Base-by-base conservation (phyloP, 2,329 filamentous ascomycete genomes). In the Pseudocercospora musae region DNA sequence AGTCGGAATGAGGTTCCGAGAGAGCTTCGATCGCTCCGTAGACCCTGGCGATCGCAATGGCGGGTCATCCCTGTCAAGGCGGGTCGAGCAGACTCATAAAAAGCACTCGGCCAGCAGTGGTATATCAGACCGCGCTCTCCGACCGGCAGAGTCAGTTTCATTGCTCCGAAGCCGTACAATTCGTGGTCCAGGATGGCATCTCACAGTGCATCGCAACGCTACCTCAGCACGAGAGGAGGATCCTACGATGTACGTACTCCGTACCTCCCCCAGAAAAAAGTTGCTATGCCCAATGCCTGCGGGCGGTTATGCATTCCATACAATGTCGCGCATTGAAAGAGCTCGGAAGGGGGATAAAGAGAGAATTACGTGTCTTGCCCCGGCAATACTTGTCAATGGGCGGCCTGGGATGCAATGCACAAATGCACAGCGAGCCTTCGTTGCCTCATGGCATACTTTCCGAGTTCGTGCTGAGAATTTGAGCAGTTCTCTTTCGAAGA, bases 401-500 rank as follows among this genome's bases (percentile, higher is more conserved):
- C 20, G 7, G 2, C 10, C 8, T 13, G 44, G 31, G 3, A 21
- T 37, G 11, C 33, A 37, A 37, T 15, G 33, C 37, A 40, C n/a
- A 18, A n/a, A 37, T 37, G 37, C 37, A 7, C 7, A 8, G 37
- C 37, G 15, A 40, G 37, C 15, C 37, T 40, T 40, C 37, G 37
- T 18, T 40, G 4, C 7, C 15, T 40, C 18, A 25, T 20, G n/a
- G 49, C 29, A 7, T 53, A 13, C 2, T 31, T 9, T 6, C n/a
- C 4, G 9, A 5, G 11, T 18, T 69, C 62, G 71, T 67, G 70
- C 74, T 74, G 70, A 74, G 63, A 66, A 65, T 62, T 57, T 58
- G 44, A 52, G 44, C 66, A 93, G 89, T 84, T 96, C 70, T 93
- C 91, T 57, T 96, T 97, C 76, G 93, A 97, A 78, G 88, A 92